phyloP scores from a whole-genome alignment of 2,329 filamentous ascomycete species.

The Fusarium anthophilum region DNA sequence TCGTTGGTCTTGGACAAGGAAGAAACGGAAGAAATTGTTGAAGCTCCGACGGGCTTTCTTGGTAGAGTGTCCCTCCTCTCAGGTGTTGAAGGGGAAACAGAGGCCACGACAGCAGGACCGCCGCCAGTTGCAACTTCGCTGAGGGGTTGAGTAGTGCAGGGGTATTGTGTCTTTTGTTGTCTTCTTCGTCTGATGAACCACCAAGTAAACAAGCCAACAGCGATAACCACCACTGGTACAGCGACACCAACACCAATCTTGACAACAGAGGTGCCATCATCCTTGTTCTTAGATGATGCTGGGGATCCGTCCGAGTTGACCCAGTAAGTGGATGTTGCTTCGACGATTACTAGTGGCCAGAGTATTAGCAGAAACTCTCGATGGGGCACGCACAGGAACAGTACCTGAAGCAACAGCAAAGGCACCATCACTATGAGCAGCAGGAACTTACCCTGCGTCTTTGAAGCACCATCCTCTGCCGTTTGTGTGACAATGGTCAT shows the following conservation, averaged over 20 bases:
- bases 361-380: neutral
- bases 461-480: slow-evolving; percentile 34
- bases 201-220: slow-evolving; percentile 12
- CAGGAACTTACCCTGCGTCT: slow-evolving; percentile 44
- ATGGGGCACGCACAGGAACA: slow-evolving; percentile 17
- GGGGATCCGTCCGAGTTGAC: slow-evolving; percentile 37
- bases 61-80: slow-evolving; percentile 16
- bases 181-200: slow-evolving; percentile 29
- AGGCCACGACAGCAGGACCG: neutral
- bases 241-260: slow-evolving; percentile 38
- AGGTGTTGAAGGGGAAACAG: neutral
- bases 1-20: slow-evolving; percentile 34
- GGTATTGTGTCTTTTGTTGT: neutral
- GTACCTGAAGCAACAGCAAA: slow-evolving; percentile 43
- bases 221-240: slow-evolving; percentile 24
- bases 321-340: slow-evolving; percentile 37
- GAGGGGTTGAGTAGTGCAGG: slow-evolving; percentile 8
- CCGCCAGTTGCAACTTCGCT: slow-evolving; percentile 12
- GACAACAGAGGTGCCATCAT: neutral
- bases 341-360: slow-evolving; percentile 33
- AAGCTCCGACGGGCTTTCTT: slow-evolving; percentile 31
- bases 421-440: slow-evolving; percentile 39
- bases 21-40: slow-evolving; percentile 34
- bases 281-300: slow-evolving; percentile 14
- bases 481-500: slow-evolving; percentile 41